Percentiles rank a stretch among this genome's conserved stretches.
Conservation (phyloP, 1,284 basidiomycete species). For the Puccinia horiana region DNA sequence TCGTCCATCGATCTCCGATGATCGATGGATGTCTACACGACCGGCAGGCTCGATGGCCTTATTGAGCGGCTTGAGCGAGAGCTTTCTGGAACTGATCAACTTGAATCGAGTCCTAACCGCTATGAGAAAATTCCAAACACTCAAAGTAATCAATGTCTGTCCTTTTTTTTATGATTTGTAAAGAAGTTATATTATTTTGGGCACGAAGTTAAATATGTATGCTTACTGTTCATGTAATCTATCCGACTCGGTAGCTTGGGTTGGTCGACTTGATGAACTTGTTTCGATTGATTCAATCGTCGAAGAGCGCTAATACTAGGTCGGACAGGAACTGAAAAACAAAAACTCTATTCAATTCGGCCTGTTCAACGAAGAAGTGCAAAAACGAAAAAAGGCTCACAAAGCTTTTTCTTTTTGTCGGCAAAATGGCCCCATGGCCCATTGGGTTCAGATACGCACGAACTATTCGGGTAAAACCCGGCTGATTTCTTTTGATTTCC, state of each 20-base stretch:
- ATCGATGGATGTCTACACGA: slow-evolving; percentile 12
- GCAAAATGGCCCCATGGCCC: slow-evolving; percentile 9
- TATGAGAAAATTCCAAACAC: too few species aligned
- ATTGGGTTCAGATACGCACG: not conserved
- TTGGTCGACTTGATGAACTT: slow-evolving; percentile 22
- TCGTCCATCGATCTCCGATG: slow-evolving; percentile 2
- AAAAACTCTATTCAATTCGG: not conserved
- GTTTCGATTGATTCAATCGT: slow-evolving; percentile 17
- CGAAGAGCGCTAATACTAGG: slow-evolving; percentile 22
- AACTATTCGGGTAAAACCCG: slow-evolving; percentile 1
- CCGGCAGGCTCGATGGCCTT: slow-evolving; percentile 14
- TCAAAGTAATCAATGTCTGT: too few species aligned
- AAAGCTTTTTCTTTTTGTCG: slow-evolving; percentile 19
- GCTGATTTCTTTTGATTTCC: slow-evolving; percentile 7
- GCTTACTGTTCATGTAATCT: slow-evolving; percentile 35
- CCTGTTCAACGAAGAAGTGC: too few species aligned
- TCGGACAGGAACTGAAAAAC: not conserved
- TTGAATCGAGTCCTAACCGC: slow-evolving; percentile 16
- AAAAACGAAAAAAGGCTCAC: not conserved
- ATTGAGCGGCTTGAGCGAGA: slow-evolving; percentile 14
- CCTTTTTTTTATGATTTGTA: not conserved
- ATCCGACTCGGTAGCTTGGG: slow-evolving; percentile 23
- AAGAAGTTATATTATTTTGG: not conserved
- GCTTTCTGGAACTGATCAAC: slow-evolving; percentile 17
- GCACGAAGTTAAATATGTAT: not conserved